These are phyloP conservation scores for Drechslera avenae DNA, from an alignment of 2,329 filamentous ascomycete genomes.

Conservation along the genomic window DNA sequence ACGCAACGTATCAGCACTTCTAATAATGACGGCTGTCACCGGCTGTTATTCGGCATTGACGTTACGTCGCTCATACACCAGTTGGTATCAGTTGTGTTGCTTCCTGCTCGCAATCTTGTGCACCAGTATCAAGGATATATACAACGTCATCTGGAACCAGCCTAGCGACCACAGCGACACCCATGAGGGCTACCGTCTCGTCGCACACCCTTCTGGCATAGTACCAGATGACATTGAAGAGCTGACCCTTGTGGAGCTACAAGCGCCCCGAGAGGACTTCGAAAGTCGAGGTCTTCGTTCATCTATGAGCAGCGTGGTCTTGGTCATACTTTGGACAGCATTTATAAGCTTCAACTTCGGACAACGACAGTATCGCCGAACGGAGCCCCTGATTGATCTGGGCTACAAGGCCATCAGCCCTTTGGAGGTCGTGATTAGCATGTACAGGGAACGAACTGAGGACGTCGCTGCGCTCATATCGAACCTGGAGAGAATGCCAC, in stretches of 20 bases:
- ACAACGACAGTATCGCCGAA: slow-evolving; percentile 9
- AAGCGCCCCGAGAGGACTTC: background rate
- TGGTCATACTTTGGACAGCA: slow-evolving; percentile 23
- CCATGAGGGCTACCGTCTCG: slow-evolving; percentile 8
- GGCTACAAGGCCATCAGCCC: slow-evolving; percentile 25
- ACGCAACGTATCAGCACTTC: slow-evolving; percentile 12
- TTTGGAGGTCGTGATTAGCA: slow-evolving; percentile 47
- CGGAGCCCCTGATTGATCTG: slow-evolving; percentile 18
- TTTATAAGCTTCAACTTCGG: slow-evolving; percentile 29
- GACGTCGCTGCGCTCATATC: slow-evolving; percentile 32
- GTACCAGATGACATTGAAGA: slow-evolving; percentile 11
- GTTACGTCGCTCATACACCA: slow-evolving; percentile 31
- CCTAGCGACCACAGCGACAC: background rate
- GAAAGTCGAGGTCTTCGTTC: slow-evolving; percentile 2
- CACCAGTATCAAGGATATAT: slow-evolving; percentile 9
- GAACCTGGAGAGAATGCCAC: slow-evolving; percentile 26
- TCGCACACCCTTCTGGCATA: background rate
- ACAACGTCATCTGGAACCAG: background rate
- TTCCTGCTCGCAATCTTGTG: slow-evolving; percentile 21
- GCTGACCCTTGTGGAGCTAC: background rate
- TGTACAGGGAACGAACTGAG: slow-evolving; percentile 43
- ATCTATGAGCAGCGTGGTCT: slow-evolving; percentile 8
- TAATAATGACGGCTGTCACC: slow-evolving; percentile 18
- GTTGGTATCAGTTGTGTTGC: slow-evolving; percentile 19
- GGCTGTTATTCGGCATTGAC: slow-evolving; percentile 21